These are phyloP conservation scores for Talaromyces stipitatus DNA, from an alignment of 495 filamentous ascomycete genomes.

Conservation along the genomic window DNA sequence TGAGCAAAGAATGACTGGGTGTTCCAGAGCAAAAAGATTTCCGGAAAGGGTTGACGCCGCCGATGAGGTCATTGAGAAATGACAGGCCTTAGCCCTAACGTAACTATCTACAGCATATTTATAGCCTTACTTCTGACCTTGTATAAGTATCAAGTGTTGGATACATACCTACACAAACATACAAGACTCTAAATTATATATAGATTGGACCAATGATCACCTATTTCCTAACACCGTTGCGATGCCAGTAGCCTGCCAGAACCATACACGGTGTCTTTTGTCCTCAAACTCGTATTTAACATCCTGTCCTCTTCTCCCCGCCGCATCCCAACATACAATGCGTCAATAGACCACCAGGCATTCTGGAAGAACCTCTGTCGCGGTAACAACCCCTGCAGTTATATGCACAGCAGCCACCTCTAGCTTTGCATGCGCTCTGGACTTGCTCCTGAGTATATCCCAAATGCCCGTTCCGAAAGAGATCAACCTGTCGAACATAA, in stretches of 20 bases:
- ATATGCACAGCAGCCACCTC: constrained; percentile 5
- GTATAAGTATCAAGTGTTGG: no score
- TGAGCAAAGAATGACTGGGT: no score
- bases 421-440: not conserved
- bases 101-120: no score
- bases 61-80: no score
- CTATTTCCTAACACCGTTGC: not conserved
- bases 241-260: not conserved
- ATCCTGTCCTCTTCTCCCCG: not conserved
- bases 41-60: no score
- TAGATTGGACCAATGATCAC: no score
- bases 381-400: not conserved
- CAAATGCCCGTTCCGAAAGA: not conserved
- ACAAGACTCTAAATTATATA: no score
- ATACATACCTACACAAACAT: no score
- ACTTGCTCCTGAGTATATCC: not conserved
- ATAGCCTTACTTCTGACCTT: no score
- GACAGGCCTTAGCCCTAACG: no score
- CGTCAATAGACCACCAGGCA: not conserved
- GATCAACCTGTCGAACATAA: not conserved
- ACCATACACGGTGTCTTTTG: not conserved
- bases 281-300: not conserved
- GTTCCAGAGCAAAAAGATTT: no score
- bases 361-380: not conserved
- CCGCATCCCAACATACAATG: not conserved